Percentiles rank a stretch among this genome's conserved stretches.
These are phyloP conservation scores for Pistacia vera DNA, from an alignment of 345 rosid genomes.

Conservation along the genomic window DNA sequence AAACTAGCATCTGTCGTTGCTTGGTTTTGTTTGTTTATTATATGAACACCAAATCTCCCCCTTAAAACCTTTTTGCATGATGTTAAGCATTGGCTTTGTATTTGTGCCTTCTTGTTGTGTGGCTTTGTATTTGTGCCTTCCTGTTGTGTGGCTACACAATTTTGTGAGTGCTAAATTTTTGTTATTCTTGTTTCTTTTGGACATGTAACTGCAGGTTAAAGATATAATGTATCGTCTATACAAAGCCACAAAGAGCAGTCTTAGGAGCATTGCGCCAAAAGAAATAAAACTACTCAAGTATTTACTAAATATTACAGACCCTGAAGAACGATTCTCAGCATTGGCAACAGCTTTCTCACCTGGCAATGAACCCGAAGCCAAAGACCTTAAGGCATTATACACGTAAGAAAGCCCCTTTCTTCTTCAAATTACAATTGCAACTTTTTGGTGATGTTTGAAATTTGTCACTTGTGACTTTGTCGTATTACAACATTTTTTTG, in stretches of 20 bases:
- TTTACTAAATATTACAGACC: constrained; percentile 85
- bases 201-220: constrained; percentile 60
- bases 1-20: not conserved
- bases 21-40: not conserved
- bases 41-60: not conserved
- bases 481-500: not conserved
- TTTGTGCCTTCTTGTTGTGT: not conserved
- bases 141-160: not conserved
- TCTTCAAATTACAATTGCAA: not conserved
- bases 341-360: constrained; percentile 90
- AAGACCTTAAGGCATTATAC: constrained; percentile 72
- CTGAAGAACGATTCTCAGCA: constrained; percentile 94
- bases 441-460: not conserved
- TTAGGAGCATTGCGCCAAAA: constrained; percentile 87
- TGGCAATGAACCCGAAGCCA: constrained; percentile 67
- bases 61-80: not conserved
- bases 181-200: not conserved
- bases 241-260: constrained; percentile 81
- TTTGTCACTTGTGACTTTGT: not conserved
- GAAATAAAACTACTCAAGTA: constrained; percentile 85
- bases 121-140: not conserved
- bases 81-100: constrained; percentile 6
- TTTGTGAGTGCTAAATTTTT: not conserved
- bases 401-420: constrained; percentile 50
- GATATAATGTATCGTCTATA: constrained; percentile 81